Base-by-base conservation (phyloP, 768 basidiomycete species). In the Macrolepiota fuliginosa region DNA sequence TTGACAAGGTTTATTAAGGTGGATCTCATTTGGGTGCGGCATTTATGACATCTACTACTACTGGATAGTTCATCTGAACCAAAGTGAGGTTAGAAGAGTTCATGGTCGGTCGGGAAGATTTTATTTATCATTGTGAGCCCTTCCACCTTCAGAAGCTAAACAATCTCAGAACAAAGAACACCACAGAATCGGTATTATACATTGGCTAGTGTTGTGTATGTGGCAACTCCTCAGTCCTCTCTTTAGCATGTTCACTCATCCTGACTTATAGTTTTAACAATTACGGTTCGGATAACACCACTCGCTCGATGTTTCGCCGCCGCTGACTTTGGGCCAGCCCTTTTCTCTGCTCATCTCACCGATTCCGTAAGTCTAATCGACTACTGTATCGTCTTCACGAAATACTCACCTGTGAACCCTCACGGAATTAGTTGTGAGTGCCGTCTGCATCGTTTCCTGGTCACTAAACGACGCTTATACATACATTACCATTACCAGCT, bases 151-250 rank as follows among this genome's bases (percentile, higher is more conserved):
- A 51, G 24, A 45, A 29, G 32, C 47, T 13, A 22, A 22, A 22
- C 22, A 52, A 29, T 52, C 19, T 53, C 24, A 19, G 29, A 19
- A 40, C 46, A 25, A 22, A 2, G 37, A n/a, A 57, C 4, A 22
- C 42, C 36, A 5, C 63, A 86, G 86, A 86, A 86, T 71, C 83
- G 86, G 15, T 87, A 86, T 68, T 86, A 83, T 69, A 74, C 78
- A 12, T 67, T 86, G 62, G 67, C 73, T 67, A 79, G 77, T 32
- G 81, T 81, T 40, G 63, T 83, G 85, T 87, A 68, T 67, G 83
- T 74, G 37, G 29, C 7, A 45, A 17, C 5, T 13, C 27, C 56
- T 42, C 17, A 13, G 13, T 39, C 17, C 19, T 9, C 19, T 45
- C 2, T 17, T 36, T 56, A 32, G 6, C 19, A 36, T 58, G 9